These are phyloP conservation scores for Cardamine resedifolia DNA, from an alignment of 345 rosid genomes.

Conservation along the genomic window DNA sequence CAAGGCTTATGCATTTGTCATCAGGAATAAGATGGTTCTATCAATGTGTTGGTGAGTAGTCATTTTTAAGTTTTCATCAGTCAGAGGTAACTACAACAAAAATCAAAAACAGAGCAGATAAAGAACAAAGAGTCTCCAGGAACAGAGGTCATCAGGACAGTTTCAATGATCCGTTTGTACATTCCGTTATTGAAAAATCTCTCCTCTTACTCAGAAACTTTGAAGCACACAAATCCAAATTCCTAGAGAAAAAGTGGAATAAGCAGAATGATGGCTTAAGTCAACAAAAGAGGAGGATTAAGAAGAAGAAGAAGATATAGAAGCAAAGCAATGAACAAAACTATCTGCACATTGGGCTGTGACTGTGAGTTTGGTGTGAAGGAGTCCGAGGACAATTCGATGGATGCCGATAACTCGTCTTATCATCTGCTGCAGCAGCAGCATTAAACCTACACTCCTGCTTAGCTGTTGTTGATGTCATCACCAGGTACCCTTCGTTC, in stretches of 20 bases:
- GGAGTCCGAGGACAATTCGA: constrained; percentile 50
- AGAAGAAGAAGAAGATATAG: not conserved
- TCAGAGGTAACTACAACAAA: not conserved
- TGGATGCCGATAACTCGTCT: constrained; percentile 34
- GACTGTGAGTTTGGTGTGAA: constrained; percentile 51
- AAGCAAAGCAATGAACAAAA: constrained; percentile 20
- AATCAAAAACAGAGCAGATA: not conserved
- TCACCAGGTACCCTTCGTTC: constrained; percentile 35
- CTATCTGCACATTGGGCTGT: constrained; percentile 60
- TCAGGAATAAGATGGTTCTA: not conserved
- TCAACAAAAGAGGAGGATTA: constrained; percentile 1
- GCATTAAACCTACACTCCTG: constrained; percentile 41
- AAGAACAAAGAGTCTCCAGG: not conserved
- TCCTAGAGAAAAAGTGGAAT: constrained; percentile 29
- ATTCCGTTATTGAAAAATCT: constrained; percentile 31
- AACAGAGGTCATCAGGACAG: not conserved
- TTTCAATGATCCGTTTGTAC: constrained; percentile 24
- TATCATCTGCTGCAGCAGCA: constrained; percentile 28
- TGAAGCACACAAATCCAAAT: constrained; percentile 37
- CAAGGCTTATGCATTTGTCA: not conserved
- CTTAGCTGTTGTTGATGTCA: constrained; percentile 14
- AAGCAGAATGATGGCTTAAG: constrained; percentile 25
- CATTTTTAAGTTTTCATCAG: not conserved
- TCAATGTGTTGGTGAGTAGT: not conserved
- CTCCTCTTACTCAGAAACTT: constrained; percentile 17